These are phyloP conservation scores for Yarrowia hollandica DNA, from an alignment of 805 yeast species.

Conservation along the genomic window DNA sequence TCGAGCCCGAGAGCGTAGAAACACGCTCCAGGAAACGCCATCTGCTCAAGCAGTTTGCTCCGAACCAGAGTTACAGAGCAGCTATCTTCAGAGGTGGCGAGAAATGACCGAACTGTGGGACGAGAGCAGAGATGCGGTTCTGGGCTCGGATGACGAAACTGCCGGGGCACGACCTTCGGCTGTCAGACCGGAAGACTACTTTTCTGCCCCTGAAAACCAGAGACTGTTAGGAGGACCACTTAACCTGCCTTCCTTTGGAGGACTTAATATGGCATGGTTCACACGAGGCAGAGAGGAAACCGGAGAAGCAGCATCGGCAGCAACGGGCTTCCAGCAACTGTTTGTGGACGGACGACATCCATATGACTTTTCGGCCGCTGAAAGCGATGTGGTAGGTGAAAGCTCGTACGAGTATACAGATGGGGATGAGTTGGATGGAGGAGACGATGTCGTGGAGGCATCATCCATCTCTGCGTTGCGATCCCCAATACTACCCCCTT, in stretches of 20 bases:
- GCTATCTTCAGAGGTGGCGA: constrained; percentile 27
- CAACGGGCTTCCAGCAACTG: constrained; percentile 21
- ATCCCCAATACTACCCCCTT: constrained; percentile 33
- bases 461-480: background rate
- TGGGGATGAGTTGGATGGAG: constrained; percentile 37
- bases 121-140: constrained; percentile 17
- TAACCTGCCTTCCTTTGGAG: constrained; percentile 19
- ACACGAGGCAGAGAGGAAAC: background rate
- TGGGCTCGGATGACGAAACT: constrained; percentile 24
- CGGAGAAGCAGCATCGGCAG: constrained; percentile 8
- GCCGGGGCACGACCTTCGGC: background rate
- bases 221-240: constrained; percentile 10
- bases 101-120: constrained; percentile 8
- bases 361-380: constrained; percentile 27
- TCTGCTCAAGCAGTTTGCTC: background rate
- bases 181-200: constrained; percentile 2
- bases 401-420: constrained; percentile 5
- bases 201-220: constrained; percentile 6
- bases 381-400: constrained; percentile 4
- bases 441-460: constrained; percentile 6
- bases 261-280: constrained; percentile 22
- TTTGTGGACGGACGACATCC: constrained; percentile 24
- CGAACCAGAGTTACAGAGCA: constrained; percentile 17
- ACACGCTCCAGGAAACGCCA: constrained; percentile 3
- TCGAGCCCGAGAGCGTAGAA: constrained; percentile 5